A percentile compares a stretch with the other conserved stretches of the same genome.
These are phyloP conservation scores for Cicer chorassanicum DNA, from an alignment of 306 rosid genomes.

Conservation along the genomic window DNA sequence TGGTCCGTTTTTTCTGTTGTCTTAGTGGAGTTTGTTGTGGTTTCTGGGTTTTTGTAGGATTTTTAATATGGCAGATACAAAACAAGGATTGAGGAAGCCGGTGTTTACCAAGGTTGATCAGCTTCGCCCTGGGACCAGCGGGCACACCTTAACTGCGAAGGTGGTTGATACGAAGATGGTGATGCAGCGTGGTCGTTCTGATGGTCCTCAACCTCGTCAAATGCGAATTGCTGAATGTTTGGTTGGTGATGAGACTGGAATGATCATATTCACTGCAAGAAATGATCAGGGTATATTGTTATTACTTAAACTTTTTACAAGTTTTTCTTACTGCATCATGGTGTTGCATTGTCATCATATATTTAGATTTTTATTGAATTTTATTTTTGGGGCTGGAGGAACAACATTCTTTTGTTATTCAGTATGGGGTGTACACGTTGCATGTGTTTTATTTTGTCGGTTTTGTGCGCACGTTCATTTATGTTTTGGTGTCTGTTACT, in stretches of 20 bases:
- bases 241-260: constrained; percentile 94
- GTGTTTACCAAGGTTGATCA: constrained; percentile 88
- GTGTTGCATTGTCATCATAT: constrained; percentile 3
- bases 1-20: not conserved
- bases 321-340: constrained; percentile 7
- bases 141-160: constrained; percentile 72
- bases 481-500: constrained; percentile 16
- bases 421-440: not conserved
- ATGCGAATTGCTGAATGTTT: constrained; percentile 95
- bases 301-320: constrained; percentile 33
- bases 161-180: constrained; percentile 88
- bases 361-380: not conserved
- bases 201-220: constrained; percentile 93
- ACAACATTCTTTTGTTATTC: not conserved
- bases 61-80: constrained; percentile 74
- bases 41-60: constrained; percentile 43
- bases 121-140: constrained; percentile 87
- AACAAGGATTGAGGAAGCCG: constrained; percentile 87
- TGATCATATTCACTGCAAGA: constrained; percentile 87
- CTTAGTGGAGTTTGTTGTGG: constrained; percentile 18
- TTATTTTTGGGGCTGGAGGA: constrained; percentile 16
- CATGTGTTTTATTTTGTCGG: not conserved
- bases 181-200: constrained; percentile 82
- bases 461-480: not conserved
- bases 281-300: constrained; percentile 83